phyloP scores from a whole-genome alignment of 2,329 filamentous ascomycete genomes.

The Aspergillus sp. region DNA sequence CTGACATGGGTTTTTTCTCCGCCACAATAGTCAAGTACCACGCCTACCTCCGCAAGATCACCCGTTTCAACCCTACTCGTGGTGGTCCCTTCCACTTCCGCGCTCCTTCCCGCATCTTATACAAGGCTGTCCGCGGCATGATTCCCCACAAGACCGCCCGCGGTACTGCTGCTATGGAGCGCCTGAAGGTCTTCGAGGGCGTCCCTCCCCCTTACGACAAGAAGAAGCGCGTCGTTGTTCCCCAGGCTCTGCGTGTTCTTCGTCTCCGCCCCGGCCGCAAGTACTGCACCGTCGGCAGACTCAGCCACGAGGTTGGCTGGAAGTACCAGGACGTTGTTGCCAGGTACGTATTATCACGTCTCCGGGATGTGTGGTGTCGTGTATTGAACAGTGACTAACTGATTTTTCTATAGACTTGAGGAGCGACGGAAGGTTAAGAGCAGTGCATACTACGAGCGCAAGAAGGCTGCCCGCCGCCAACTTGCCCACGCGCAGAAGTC shows the following conservation, averaged over 20 bases:
- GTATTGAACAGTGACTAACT: slow-evolving; percentile 19
- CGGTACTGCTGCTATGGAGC: slow-evolving; percentile 92
- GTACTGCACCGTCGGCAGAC: slow-evolving; percentile 98
- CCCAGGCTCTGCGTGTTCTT: slow-evolving; percentile 94
- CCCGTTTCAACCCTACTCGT: slow-evolving; percentile 98
- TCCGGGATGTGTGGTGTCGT: slow-evolving; percentile 1
- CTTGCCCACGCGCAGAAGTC: slow-evolving; percentile 90
- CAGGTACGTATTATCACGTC: slow-evolving; percentile 65
- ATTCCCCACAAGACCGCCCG: slow-evolving; percentile 99
- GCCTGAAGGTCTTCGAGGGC: slow-evolving; percentile 99
- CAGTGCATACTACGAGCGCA: slow-evolving; percentile 99
- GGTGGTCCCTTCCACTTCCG: slow-evolving; percentile 99
- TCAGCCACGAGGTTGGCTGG: slow-evolving; percentile 99
- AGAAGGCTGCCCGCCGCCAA: slow-evolving; percentile 93
- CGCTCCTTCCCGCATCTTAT: slow-evolving; percentile 98
- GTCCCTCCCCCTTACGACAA: slow-evolving; percentile 98
- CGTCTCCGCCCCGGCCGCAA: slow-evolving; percentile 98
- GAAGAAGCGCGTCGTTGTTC: slow-evolving; percentile 99
- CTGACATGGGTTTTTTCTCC: slow-evolving; percentile 47
- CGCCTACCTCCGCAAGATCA: slow-evolving; percentile 99
- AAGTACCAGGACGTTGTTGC: slow-evolving; percentile 99
- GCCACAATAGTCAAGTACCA: slow-evolving; percentile 92
- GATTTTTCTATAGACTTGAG: slow-evolving; percentile 70
- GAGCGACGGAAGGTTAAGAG: slow-evolving; percentile 99
- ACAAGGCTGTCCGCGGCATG: slow-evolving; percentile 99